Evolutionary conservation across 2,329 filamentous ascomycete genomes (phyloP).

Genomic region (Fulvia fulva): DNA sequence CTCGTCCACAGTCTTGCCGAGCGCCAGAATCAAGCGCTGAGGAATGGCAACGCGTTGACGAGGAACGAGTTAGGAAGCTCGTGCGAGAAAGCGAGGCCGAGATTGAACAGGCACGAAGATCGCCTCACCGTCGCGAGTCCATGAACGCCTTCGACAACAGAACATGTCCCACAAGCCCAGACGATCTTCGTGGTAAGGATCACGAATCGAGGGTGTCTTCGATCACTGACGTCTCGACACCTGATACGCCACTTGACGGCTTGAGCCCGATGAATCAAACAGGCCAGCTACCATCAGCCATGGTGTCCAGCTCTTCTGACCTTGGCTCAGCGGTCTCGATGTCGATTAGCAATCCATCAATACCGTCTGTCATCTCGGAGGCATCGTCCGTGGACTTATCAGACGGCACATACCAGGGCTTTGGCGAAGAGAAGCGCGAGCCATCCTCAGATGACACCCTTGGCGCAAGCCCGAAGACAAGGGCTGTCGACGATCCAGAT

Average conservation of each 20-base stretch:
- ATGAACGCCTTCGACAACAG: slow-evolving; percentile 31
- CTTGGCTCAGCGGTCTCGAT: slow-evolving; percentile 47
- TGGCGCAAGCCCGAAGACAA: slow-evolving; percentile 26
- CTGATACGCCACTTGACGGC: slow-evolving; percentile 32
- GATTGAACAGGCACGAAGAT: slow-evolving; percentile 25
- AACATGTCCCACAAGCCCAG: slow-evolving; percentile 47
- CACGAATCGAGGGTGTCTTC: slow-evolving; percentile 23
- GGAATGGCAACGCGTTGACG: slow-evolving; percentile 32
- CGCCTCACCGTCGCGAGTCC: slow-evolving; percentile 8
- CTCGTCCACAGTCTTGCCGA: slow-evolving; percentile 16
- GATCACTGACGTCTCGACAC: slow-evolving; percentile 21
- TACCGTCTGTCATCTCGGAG: slow-evolving; percentile 49
- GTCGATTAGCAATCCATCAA: slow-evolving; percentile 49
- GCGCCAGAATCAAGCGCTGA: slow-evolving; percentile 29
- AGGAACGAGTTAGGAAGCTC: slow-evolving; percentile 33
- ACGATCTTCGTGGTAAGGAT: slow-evolving; percentile 34
- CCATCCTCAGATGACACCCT: slow-evolving; percentile 35
- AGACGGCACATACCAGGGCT: slow-evolving; percentile 27
- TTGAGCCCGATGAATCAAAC: slow-evolving; percentile 37
- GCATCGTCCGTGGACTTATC: slow-evolving; percentile 41
- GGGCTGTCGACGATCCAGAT: slow-evolving; percentile 24
- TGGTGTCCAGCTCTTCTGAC: slow-evolving; percentile 47
- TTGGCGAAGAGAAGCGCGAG: slow-evolving; percentile 35
- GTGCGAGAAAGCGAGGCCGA: slow-evolving; percentile 34
- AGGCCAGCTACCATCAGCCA: slow-evolving; percentile 25